phyloP scores from a whole-genome alignment of 1,284 basidiomycete species.

The Irpex lacteus region DNA sequence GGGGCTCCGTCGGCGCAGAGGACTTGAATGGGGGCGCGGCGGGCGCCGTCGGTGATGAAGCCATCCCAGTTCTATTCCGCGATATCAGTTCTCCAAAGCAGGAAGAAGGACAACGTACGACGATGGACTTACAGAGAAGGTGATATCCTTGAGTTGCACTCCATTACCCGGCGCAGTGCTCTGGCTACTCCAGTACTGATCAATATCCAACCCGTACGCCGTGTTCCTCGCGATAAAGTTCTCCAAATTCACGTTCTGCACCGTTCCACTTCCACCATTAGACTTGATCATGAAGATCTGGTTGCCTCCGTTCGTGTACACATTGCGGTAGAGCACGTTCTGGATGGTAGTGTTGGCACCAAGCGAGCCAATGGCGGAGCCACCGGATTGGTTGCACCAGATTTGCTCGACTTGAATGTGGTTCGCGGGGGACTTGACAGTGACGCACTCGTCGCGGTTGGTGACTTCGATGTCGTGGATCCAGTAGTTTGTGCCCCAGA shows the following conservation, averaged over 20 bases:
- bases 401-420: conserved; percentile 35
- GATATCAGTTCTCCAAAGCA: not conserved
- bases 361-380: conserved; percentile 34
- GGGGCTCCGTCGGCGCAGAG: conserved; percentile 33
- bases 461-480: conserved; percentile 37
- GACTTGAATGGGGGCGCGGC: conserved; percentile 29
- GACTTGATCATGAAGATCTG: conserved; percentile 38
- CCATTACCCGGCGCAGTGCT: conserved; percentile 24
- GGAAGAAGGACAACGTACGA: not conserved
- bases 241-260: conserved; percentile 32
- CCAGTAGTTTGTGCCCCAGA: conserved; percentile 34
- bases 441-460: conserved; percentile 38
- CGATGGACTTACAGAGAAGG: conserved; percentile 22
- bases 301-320: conserved; percentile 35
- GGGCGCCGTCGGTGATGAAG: conserved; percentile 27
- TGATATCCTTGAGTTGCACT: conserved; percentile 29
- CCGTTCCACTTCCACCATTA: conserved; percentile 31
- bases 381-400: conserved; percentile 38
- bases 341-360: conserved; percentile 30
- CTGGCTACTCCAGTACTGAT: conserved; percentile 31
- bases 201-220: conserved; percentile 33
- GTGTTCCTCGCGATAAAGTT: conserved; percentile 31
- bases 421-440: conserved; percentile 33
- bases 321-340: conserved; percentile 31
- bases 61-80: conserved; percentile 32